These are phyloP conservation scores for Entamoeba moshkovskii DNA, from an alignment of 208 protist genomes.

Conservation along the genomic window DNA sequence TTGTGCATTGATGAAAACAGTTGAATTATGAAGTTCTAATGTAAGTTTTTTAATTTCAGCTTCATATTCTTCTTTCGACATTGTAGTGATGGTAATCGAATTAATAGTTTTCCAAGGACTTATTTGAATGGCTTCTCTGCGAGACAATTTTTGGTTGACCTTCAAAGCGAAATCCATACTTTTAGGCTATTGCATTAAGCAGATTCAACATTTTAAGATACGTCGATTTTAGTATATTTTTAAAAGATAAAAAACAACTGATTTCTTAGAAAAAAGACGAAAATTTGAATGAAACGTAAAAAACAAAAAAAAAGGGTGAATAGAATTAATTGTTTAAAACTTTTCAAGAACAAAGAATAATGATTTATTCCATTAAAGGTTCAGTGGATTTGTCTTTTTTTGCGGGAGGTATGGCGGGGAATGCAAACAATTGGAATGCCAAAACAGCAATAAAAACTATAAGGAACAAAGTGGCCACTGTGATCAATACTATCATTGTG, in stretches of 20 bases:
- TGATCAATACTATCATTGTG: background rate
- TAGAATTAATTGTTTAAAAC: too few relatives aligned
- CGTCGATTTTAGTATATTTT: too few relatives aligned
- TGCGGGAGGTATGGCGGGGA: background rate
- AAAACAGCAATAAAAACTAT: background rate
- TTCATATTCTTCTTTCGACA: background rate
- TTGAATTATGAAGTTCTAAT: background rate
- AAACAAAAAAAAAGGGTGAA: too few relatives aligned
- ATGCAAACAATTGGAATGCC: background rate
- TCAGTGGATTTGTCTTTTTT: background rate
- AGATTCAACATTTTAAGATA: too few relatives aligned
- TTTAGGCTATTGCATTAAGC: too few relatives aligned
- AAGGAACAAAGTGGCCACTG: background rate
- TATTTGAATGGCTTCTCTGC: background rate
- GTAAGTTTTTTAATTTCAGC: background rate
- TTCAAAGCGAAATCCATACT: too few relatives aligned
- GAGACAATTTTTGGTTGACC: too few relatives aligned
- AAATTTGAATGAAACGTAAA: too few relatives aligned
- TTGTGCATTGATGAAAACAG: background rate
- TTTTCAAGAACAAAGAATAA: too few relatives aligned
- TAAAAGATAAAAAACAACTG: too few relatives aligned
- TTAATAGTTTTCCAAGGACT: background rate
- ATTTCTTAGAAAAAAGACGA: too few relatives aligned
- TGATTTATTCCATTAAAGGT: too few relatives aligned
- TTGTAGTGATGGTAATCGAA: background rate